Evolutionary conservation across 306 rosid species (phyloP), one percentile per base, ranked within the genome.

Genomic region (Quercus gilva): DNA sequence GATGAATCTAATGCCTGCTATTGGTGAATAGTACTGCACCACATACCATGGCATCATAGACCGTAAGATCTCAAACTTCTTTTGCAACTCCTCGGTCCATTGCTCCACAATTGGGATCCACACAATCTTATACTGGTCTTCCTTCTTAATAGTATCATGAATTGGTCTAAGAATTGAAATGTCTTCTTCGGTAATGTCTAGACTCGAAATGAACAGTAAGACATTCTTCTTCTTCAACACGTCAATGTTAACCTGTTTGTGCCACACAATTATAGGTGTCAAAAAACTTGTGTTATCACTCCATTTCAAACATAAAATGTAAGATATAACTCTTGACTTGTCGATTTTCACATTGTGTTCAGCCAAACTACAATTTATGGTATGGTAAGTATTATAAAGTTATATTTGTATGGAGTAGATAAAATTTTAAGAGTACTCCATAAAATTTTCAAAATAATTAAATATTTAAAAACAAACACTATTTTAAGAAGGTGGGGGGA

Each of bases 21-120:
- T 58, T 8, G 71, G 21, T 20, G 82, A 75, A 6, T 71, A 77
- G 20, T 71, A 49, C 17, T 81, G 86, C 74, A 88, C 85, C 8
- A 74, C 72, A 29, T 69, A 79, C 94, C 96, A 93, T 1, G 90
- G 88, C 88, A 93, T 86, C 85, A 74, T 86, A 3, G 77, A 49
- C 21, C 81, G 82, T 37, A 89, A 49, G 6, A 9, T 12, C 17
- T 93, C 94, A 17, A 87, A 93, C 87, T 82, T 89, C 87, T 83
- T 88, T 17, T 29, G 69, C 49, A 77, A 5, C 4, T 87, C 86
- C 1, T 88, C 91, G 0, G 19, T 80, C 94, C 96, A 88, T 52
- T 73, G 60, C 52, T 87, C 94, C 19, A 93, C 94, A 8, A 88
- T 69, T 0, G 94, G 96, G 37, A 91, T 41, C 97, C 98, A 93